A percentile compares a stretch with the other conserved stretches of the same genome.
Evolutionary conservation across 768 basidiomycete species (phyloP).

Genomic region (Suillus weaverae): DNA sequence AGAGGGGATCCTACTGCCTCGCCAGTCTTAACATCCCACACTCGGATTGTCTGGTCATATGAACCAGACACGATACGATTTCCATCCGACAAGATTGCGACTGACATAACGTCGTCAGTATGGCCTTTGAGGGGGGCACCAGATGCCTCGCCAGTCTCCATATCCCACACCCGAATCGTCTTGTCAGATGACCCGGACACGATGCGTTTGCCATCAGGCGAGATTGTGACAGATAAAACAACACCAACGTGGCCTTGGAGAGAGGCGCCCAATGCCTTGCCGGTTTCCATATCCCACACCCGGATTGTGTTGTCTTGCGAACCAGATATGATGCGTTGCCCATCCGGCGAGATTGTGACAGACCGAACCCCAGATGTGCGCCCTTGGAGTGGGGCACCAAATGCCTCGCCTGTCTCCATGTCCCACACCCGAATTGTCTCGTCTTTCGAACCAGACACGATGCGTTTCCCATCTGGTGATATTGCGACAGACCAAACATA

Average conservation of each 20-base stretch:
- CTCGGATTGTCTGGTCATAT: not conserved
- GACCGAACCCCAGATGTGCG: not conserved
- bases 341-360: constrained; percentile 3
- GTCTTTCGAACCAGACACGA: not conserved
- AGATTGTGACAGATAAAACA: not conserved
- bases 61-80: constrained; percentile 5
- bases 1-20: not conserved
- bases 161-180: constrained; percentile 13
- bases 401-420: not conserved
- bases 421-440: not conserved
- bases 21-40: constrained; percentile 4
- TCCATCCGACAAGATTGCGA: constrained; percentile 5
- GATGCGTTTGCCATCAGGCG: not conserved
- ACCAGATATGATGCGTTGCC: constrained; percentile 5
- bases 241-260: constrained; percentile 1
- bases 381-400: not conserved
- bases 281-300: constrained; percentile 18
- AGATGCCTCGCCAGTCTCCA: not conserved
- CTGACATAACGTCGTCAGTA: not conserved
- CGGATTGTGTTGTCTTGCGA: constrained; percentile 12
- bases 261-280: constrained; percentile 17
- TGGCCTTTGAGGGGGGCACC: not conserved
- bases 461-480: not conserved
- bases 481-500: not conserved
- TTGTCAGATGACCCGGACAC: not conserved